These are phyloP conservation scores for Yamadazyma siamensis DNA, from an alignment of 1,139 yeast species.

Conservation along the genomic window DNA sequence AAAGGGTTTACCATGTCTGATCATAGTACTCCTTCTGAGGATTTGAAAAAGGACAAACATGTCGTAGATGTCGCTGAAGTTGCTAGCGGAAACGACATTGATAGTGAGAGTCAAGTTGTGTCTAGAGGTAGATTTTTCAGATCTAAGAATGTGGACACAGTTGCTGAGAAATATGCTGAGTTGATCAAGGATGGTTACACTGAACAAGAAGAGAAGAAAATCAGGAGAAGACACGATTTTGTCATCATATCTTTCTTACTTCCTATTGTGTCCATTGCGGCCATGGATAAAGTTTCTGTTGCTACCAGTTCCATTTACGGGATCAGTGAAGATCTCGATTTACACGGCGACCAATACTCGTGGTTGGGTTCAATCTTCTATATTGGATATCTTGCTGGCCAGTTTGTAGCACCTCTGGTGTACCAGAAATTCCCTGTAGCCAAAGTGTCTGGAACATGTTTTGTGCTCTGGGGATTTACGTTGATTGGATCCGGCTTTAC, in stretches of 20 bases:
- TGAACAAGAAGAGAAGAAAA: slow-evolving; percentile 11
- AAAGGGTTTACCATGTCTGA: not conserved
- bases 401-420: slow-evolving; percentile 39
- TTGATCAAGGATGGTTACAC: slow-evolving; percentile 9
- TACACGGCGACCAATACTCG: slow-evolving; percentile 48
- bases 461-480: slow-evolving; percentile 25
- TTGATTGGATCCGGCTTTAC: slow-evolving; percentile 23
- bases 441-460: slow-evolving; percentile 19
- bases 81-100: slow-evolving; percentile 2
- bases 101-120: not conserved
- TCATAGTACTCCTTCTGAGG: slow-evolving; percentile 1
- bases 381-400: slow-evolving; percentile 47
- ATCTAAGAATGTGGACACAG: slow-evolving; percentile 5
- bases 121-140: no score
- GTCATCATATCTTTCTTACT: slow-evolving; percentile 53
- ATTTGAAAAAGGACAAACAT: slow-evolving; percentile 8
- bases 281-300: slow-evolving; percentile 14
- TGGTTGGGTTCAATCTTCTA: slow-evolving; percentile 57
- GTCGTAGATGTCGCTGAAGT: slow-evolving; percentile 6
- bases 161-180: slow-evolving; percentile 16
- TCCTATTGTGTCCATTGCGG: slow-evolving; percentile 17
- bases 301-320: slow-evolving; percentile 50
- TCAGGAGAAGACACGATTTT: slow-evolving; percentile 48
- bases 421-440: slow-evolving; percentile 34
- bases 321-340: slow-evolving; percentile 39